Percentiles rank a stretch among this genome's conserved stretches.
phyloP scores from a whole-genome alignment of 2,329 filamentous ascomycete genomes.

The Monosporascus sp. region DNA sequence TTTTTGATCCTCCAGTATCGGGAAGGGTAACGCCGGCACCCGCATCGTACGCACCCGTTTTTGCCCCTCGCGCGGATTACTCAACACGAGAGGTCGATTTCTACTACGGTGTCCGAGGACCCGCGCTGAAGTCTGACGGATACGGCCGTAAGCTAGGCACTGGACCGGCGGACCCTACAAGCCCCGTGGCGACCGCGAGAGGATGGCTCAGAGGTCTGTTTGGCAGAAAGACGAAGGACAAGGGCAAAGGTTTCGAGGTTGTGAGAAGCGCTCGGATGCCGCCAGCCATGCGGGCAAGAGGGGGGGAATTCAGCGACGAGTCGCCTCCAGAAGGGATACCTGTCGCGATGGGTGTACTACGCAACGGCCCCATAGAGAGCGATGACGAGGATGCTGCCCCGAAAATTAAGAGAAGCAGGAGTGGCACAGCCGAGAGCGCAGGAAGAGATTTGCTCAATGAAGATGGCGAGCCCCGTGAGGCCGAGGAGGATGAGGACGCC shows the following conservation, averaged over 20 bases:
- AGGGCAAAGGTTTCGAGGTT: slow-evolving; percentile 94
- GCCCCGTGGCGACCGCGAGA: slow-evolving; percentile 81
- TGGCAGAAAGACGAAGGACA: slow-evolving; percentile 84
- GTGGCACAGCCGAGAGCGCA: slow-evolving; percentile 25
- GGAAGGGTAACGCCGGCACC: slow-evolving; percentile 39
- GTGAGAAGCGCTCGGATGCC: slow-evolving; percentile 86
- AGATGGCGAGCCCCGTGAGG: slow-evolving; percentile 40
- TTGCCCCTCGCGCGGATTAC: slow-evolving; percentile 71
- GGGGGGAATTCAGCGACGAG: slow-evolving; percentile 57
- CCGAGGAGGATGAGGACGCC: slow-evolving; percentile 37
- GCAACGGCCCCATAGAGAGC: slow-evolving; percentile 59
- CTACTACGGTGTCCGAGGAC: slow-evolving; percentile 89
- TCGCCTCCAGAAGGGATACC: slow-evolving; percentile 63
- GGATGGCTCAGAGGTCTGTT: slow-evolving; percentile 83
- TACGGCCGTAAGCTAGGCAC: slow-evolving; percentile 84
- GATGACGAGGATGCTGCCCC: slow-evolving; percentile 50
- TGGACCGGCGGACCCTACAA: slow-evolving; percentile 89
- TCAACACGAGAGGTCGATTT: slow-evolving; percentile 93
- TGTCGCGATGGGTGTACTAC: slow-evolving; percentile 56
- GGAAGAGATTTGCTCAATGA: slow-evolving; percentile 40
- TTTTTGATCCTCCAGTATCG: slow-evolving; percentile 37
- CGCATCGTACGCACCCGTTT: slow-evolving; percentile 33
- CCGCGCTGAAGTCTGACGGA: slow-evolving; percentile 75
- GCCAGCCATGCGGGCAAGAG: slow-evolving; percentile 60
- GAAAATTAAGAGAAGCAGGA: slow-evolving; percentile 25